Percentiles rank a stretch among this genome's conserved stretches.
Evolutionary conservation across 2,329 filamentous ascomycete genomes (phyloP).

Genomic region (Botrytis sinoallii): DNA sequence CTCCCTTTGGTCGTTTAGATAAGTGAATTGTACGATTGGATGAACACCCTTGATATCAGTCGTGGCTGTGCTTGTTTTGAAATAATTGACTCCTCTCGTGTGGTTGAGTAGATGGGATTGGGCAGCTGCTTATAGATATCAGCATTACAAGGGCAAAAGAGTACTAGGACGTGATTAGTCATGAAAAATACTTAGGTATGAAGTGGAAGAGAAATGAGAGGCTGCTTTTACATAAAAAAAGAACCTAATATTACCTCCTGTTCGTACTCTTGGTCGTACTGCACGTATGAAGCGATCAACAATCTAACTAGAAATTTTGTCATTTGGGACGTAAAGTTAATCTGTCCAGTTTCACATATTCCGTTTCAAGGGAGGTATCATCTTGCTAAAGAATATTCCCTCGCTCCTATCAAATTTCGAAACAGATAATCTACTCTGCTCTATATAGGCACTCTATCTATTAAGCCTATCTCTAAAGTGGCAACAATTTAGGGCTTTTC

Average conservation of each 20-base stretch:
- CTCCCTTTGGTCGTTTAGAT: background rate
- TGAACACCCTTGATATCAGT: background rate
- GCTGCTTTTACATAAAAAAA: conserved; percentile 2
- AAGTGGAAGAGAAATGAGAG: background rate
- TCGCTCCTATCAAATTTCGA: background rate
- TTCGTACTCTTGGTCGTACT: background rate
- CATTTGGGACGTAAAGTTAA: background rate
- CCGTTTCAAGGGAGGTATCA: background rate
- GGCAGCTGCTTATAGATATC: background rate
- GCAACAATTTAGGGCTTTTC: background rate
- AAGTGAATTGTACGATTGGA: background rate
- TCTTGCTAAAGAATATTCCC: background rate
- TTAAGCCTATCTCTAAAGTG: background rate
- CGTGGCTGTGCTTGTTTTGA: conserved; percentile 19
- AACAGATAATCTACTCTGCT: background rate
- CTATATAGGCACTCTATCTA: background rate
- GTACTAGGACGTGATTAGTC: background rate
- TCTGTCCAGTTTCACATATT: background rate
- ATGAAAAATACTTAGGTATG: background rate
- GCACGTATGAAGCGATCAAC: background rate
- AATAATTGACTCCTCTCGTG: conserved; percentile 2
- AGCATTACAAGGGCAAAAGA: background rate
- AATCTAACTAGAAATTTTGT: background rate
- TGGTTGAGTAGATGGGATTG: background rate
- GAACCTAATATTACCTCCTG: background rate